Percentiles rank a stretch among this genome's conserved stretches.
phyloP scores from a whole-genome alignment of 1,284 basidiomycete species.

The Wolfiporia cocos region DNA sequence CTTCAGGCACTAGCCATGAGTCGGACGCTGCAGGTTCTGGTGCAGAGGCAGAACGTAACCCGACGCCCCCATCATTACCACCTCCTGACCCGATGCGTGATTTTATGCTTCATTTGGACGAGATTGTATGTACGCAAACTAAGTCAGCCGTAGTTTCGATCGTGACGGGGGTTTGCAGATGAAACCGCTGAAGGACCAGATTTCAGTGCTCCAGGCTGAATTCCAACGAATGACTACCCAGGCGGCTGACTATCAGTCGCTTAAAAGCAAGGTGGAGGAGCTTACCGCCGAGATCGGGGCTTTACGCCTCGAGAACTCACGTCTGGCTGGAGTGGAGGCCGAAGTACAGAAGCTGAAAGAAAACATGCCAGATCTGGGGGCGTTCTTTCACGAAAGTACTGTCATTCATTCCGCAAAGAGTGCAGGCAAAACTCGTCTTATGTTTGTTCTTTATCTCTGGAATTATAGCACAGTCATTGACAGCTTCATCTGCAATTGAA shows the following conservation, averaged over 20 bases:
- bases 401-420: conserved; percentile 16
- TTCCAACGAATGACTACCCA: conserved; percentile 24
- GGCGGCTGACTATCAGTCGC: conserved; percentile 27
- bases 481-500: no score
- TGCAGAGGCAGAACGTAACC: background rate
- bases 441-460: conserved; percentile 9
- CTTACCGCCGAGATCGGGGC: conserved; percentile 18
- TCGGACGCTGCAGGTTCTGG: conserved; percentile 1
- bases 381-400: no score
- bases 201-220: conserved; percentile 30
- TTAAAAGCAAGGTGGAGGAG: conserved; percentile 14
- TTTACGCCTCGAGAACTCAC: conserved; percentile 15
- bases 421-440: conserved; percentile 17
- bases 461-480: no score
- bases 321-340: conserved; percentile 13
- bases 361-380: no score
- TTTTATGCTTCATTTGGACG: conserved; percentile 8
- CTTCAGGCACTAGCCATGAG: conserved; percentile 20
- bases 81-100: conserved; percentile 7
- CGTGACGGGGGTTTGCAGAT: conserved; percentile 30
- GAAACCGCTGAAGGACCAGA: conserved; percentile 46
- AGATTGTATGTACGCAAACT: conserved; percentile 10
- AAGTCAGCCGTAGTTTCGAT: background rate
- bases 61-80: no score
- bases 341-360: conserved; percentile 17